A percentile compares a stretch with the other conserved stretches of the same genome.
phyloP scores from a whole-genome alignment of 2,329 filamentous ascomycete genomes.

The Clarireedia monteithiana region DNA sequence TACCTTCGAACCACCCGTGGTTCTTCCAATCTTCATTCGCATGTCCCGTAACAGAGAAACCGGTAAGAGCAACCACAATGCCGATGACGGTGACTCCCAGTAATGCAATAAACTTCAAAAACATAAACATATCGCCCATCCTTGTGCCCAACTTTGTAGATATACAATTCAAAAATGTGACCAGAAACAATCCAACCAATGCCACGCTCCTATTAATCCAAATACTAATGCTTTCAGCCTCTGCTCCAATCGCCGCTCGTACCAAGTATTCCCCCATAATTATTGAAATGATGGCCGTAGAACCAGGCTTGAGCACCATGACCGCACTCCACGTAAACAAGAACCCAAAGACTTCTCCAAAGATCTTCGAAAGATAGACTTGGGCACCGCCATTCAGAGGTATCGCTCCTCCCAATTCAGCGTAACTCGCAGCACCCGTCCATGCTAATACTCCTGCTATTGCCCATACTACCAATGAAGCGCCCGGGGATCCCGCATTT shows the following conservation, averaged over 20 bases:
- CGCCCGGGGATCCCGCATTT: conserved; percentile 86
- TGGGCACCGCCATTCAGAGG: conserved; percentile 92
- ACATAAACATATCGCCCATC: conserved; percentile 89
- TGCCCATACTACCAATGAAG: conserved; percentile 82
- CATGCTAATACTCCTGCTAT: conserved; percentile 89
- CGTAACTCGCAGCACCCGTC: conserved; percentile 93
- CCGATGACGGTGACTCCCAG: conserved; percentile 81
- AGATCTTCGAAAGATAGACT: conserved; percentile 91
- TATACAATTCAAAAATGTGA: conserved; percentile 83
- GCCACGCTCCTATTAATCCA: conserved; percentile 92
- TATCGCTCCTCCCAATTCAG: conserved; percentile 91
- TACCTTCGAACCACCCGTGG: conserved; percentile 81
- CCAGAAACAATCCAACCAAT: conserved; percentile 62
- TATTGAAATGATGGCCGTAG: conserved; percentile 88
- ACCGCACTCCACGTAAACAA: conserved; percentile 96
- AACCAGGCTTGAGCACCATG: conserved; percentile 86
- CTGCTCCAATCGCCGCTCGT: conserved; percentile 76
- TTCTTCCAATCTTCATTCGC: conserved; percentile 82
- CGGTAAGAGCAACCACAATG: conserved; percentile 81
- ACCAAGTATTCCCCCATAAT: conserved; percentile 99
- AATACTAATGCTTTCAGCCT: conserved; percentile 68
- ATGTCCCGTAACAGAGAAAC: conserved; percentile 66
- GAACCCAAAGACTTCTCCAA: conserved; percentile 87
- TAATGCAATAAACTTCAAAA: conserved; percentile 89
- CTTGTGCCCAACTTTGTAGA: conserved; percentile 83